phyloP scores from a whole-genome alignment of 768 basidiomycete genomes.

The Dacryopinax primogenitus region DNA sequence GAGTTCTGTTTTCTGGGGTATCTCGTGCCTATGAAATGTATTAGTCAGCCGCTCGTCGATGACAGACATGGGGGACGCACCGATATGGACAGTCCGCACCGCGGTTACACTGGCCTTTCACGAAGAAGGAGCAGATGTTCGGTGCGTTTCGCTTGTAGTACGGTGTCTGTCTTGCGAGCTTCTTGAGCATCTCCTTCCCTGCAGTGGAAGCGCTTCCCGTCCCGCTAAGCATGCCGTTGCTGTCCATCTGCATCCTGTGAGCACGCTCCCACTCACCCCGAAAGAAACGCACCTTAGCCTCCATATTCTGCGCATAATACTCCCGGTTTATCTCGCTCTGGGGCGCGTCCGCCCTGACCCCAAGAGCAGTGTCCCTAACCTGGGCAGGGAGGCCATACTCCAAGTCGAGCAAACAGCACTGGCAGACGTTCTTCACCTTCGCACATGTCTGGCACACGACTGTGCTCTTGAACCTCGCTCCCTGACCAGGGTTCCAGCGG shows the following conservation, averaged over 20 bases:
- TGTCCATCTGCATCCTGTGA: constrained; percentile 43
- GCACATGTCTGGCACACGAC: constrained; percentile 96
- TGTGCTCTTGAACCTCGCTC: constrained; percentile 90
- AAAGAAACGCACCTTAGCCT: constrained; percentile 48
- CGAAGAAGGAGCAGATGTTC: constrained; percentile 88
- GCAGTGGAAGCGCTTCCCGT: constrained; percentile 55
- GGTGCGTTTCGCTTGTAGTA: constrained; percentile 95
- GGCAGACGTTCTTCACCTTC: constrained; percentile 91
- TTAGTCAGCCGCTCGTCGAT: neutral
- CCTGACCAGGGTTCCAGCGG: constrained; percentile 90
- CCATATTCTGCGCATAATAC: constrained; percentile 88
- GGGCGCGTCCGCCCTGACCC: constrained; percentile 72
- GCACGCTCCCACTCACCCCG: neutral
- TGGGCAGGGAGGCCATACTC: constrained; percentile 95
- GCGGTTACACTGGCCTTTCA: constrained; percentile 86
- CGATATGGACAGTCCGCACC: constrained; percentile 86
- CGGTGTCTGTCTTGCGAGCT: constrained; percentile 86
- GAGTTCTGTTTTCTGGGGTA: constrained; percentile 66
- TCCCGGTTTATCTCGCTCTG: constrained; percentile 95
- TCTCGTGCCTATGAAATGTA: constrained; percentile 57
- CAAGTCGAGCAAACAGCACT: constrained; percentile 91
- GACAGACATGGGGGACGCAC: constrained; percentile 27
- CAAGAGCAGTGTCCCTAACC: constrained; percentile 90
- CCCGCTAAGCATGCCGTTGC: constrained; percentile 50
- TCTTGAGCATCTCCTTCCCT: constrained; percentile 94